phyloP scores from a whole-genome alignment of 1,284 basidiomycete species.

The Rhodotorula sp. region DNA sequence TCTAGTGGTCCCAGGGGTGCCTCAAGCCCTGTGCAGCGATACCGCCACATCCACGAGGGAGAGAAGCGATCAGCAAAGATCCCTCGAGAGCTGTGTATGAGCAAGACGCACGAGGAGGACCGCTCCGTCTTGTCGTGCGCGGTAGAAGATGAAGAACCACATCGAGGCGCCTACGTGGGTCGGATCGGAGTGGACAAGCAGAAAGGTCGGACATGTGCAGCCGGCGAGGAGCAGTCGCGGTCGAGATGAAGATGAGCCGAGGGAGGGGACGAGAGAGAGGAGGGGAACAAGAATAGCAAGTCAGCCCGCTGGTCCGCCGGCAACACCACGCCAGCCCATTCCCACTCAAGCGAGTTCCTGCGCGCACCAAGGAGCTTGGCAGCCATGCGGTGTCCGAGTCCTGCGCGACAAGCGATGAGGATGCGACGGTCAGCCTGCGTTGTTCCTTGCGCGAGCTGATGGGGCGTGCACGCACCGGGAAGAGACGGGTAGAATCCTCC shows the following conservation, averaged over 20 bases:
- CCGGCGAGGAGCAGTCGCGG: neutral
- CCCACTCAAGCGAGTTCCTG: too few relatives aligned
- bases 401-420: constrained; percentile 49
- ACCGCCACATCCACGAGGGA: neutral
- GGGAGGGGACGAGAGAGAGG: neutral
- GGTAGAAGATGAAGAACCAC: constrained; percentile 98
- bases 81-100: neutral
- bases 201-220: neutral
- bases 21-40: constrained; percentile 50
- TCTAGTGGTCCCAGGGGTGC: constrained; percentile 55
- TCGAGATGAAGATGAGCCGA: neutral
- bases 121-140: constrained; percentile 53
- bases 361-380: constrained; percentile 69
- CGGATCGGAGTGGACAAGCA: neutral
- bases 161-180: constrained; percentile 61
- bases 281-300: too few relatives aligned
- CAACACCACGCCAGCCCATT: too few relatives aligned
- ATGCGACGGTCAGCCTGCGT: neutral
- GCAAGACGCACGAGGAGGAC: constrained; percentile 52
- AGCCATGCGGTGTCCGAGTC: constrained; percentile 69
- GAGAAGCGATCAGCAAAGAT: neutral
- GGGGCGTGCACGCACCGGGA: constrained; percentile 19
- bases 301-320: too few relatives aligned
- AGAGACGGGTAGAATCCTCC: constrained; percentile 39
- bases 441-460: neutral